A percentile compares a stretch with the other conserved stretches of the same genome.
Evolutionary conservation across 1,284 basidiomycete species (phyloP).

Genomic region (Boletus holoroseus): DNA sequence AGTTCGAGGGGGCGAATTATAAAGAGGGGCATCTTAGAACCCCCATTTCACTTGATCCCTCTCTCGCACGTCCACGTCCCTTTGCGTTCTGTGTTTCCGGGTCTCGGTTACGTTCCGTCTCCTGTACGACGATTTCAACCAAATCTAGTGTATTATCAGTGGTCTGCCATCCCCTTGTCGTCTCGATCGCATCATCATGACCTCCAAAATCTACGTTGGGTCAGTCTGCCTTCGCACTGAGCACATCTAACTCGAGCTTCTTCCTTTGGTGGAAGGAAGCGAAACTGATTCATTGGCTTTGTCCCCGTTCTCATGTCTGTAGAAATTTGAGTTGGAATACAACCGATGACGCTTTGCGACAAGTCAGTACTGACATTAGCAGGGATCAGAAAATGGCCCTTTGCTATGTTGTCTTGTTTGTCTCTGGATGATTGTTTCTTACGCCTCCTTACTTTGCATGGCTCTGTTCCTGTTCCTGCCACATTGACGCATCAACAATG

Average conservation of each 20-base stretch:
- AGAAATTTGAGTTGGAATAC: constrained; percentile 94
- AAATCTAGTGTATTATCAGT: constrained; percentile 36
- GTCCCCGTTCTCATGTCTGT: constrained; percentile 38
- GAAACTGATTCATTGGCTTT: constrained; percentile 46
- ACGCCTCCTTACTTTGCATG: constrained; percentile 27
- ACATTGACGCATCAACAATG: constrained; percentile 20
- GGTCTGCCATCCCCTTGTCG: constrained; percentile 24
- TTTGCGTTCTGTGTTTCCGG: constrained; percentile 45
- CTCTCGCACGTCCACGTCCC: constrained; percentile 40
- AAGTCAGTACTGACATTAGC: constrained; percentile 63
- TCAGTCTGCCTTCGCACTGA: constrained; percentile 55
- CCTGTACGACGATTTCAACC: constrained; percentile 35
- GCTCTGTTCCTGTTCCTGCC: constrained; percentile 32
- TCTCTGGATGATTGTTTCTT: constrained; percentile 30
- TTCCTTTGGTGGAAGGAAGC: constrained; percentile 40
- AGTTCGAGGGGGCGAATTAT: constrained; percentile 42
- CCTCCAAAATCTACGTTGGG: constrained; percentile 82
- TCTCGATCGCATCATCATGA: constrained; percentile 47
- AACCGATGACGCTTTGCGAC: constrained; percentile 80
- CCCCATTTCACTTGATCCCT: constrained; percentile 30
- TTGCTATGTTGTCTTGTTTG: constrained; percentile 34
- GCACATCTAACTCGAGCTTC: constrained; percentile 39
- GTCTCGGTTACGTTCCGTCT: constrained; percentile 45
- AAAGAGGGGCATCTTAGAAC: constrained; percentile 37
- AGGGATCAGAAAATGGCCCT: constrained; percentile 35